Percentiles rank a stretch among this genome's conserved stretches.
Evolutionary conservation across 371 early-diverging fungal species (phyloP).

Genomic region (Mortierella sp.): DNA sequence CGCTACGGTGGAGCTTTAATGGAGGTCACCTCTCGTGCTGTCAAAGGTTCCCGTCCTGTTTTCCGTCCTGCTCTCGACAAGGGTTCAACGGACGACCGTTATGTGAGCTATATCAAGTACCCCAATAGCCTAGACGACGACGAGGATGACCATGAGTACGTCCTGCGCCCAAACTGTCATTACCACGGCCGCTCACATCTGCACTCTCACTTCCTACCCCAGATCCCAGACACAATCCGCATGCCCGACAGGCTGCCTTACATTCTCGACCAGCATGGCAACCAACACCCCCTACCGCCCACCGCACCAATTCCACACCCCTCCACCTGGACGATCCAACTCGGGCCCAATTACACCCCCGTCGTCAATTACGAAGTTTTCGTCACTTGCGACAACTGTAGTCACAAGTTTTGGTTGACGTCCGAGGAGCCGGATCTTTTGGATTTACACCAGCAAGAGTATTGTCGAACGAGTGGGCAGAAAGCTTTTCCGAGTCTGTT

Average conservation of each 20-base stretch:
- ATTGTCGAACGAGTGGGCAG: not conserved
- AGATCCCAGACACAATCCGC: not conserved
- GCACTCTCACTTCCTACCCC: not conserved
- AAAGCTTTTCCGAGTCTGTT: not conserved
- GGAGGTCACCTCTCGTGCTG: too few species aligned
- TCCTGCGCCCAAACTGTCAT: not conserved
- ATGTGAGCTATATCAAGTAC: too few species aligned
- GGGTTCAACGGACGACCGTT: too few species aligned
- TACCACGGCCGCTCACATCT: not conserved
- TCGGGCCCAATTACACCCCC: not conserved
- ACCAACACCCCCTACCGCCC: not conserved
- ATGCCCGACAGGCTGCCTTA: not conserved
- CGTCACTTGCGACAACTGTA: slow-evolving; percentile 18
- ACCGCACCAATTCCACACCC: not conserved
- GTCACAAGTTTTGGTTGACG: not conserved
- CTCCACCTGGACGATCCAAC: not conserved
- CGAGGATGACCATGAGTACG: not conserved
- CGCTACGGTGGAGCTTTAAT: too few species aligned
- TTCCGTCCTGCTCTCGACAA: too few species aligned
- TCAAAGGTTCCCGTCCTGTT: too few species aligned
- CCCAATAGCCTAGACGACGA: not conserved
- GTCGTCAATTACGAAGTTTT: not conserved
- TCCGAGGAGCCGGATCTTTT: not conserved
- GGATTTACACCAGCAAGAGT: slow-evolving; percentile 13
- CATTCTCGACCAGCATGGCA: not conserved